Conservation (phyloP, 179 eudicot genomes). For the Gypsophila paniculata region DNA sequence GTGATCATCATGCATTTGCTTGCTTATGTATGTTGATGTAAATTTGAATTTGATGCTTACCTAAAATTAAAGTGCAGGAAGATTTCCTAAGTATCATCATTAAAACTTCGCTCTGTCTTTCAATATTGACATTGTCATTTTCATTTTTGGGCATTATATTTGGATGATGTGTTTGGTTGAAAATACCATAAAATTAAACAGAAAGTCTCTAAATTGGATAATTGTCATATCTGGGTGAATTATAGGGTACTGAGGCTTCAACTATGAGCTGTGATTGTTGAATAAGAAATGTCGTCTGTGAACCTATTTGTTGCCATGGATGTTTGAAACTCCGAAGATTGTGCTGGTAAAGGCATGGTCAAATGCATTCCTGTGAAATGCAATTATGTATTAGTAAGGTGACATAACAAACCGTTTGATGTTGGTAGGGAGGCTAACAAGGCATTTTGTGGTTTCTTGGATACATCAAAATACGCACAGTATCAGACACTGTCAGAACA, state of each 20-base stretch:
- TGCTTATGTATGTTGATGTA: constrained; percentile 3
- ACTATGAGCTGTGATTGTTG: constrained; percentile 1
- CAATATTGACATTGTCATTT: not conserved
- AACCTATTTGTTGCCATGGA: constrained; percentile 1
- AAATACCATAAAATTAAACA: not conserved
- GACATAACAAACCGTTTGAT: not conserved
- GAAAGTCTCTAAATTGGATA: not conserved
- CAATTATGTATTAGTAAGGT: not conserved
- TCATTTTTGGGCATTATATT: not conserved
- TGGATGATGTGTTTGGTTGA: not conserved
- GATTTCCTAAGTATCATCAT: not conserved
- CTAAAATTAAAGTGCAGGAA: not conserved
- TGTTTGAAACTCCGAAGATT: not conserved
- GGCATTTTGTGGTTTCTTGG: constrained; percentile 87
- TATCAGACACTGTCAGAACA: constrained; percentile 33
- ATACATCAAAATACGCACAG: constrained; percentile 38
- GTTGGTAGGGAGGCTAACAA: constrained; percentile 79
- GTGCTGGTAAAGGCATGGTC: not conserved
- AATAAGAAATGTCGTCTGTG: not conserved
- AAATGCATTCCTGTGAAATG: constrained; percentile 11
- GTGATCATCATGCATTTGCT: not conserved
- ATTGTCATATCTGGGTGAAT: not conserved
- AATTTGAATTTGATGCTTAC: not conserved
- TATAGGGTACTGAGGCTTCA: not conserved
- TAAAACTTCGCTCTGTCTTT: not conserved